Conservation (phyloP, 768 basidiomycete genomes). For the Cystofilobasidium ferigula region DNA sequence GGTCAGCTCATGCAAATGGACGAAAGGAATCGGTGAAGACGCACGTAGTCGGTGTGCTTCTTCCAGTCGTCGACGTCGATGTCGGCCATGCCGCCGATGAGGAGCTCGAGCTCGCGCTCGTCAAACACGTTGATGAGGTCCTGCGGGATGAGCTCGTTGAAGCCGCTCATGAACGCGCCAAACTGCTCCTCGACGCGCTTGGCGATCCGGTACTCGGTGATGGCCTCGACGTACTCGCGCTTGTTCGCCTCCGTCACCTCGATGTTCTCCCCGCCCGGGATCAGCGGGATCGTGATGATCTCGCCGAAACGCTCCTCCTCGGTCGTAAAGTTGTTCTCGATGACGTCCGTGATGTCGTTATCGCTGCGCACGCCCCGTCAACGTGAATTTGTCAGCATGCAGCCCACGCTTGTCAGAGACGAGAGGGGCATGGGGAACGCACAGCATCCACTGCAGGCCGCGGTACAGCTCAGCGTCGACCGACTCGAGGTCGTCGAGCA, state of each 20-base stretch:
- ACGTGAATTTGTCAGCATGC: no score
- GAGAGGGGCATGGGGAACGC: conserved; percentile 37
- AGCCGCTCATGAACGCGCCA: conserved; percentile 99
- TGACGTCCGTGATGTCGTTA: conserved; percentile 95
- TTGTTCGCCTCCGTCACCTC: conserved; percentile 95
- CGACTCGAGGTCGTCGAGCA: conserved; percentile 82
- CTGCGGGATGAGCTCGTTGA: conserved; percentile 97
- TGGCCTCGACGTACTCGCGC: conserved; percentile 89
- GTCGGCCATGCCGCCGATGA: conserved; percentile 99
- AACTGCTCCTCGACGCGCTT: conserved; percentile 97
- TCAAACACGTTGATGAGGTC: conserved; percentile 98
- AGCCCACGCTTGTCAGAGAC: no score
- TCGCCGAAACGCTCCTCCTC: conserved; percentile 97
- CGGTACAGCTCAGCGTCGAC: conserved; percentile 92
- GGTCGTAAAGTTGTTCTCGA: conserved; percentile 95
- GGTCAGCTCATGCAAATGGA: neutral
- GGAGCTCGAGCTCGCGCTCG: conserved; percentile 88
- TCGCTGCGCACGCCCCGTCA: conserved; percentile 57
- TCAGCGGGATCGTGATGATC: conserved; percentile 92
- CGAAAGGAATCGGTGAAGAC: neutral
- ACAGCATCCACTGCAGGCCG: conserved; percentile 99
- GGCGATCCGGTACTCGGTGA: conserved; percentile 95
- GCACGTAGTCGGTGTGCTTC: conserved; percentile 86
- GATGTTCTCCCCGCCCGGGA: conserved; percentile 71
- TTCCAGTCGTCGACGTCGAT: conserved; percentile 99